A percentile compares a stretch with the other conserved stretches of the same genome.
These are phyloP conservation scores for Cytauxzoon felis DNA, from an alignment of 169 alveolate species.

Conservation along the genomic window DNA sequence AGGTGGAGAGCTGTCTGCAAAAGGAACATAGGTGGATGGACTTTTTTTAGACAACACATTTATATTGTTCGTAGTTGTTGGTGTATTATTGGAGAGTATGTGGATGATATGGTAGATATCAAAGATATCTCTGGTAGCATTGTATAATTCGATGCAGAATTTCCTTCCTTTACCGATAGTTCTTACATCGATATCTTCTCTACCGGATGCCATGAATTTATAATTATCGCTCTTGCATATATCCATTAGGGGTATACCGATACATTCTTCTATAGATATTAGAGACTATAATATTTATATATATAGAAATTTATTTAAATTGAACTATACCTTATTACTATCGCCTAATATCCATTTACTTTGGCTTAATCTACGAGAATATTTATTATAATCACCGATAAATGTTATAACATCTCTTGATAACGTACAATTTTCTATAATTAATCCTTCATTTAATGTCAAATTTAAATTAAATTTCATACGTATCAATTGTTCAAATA, in stretches of 20 bases:
- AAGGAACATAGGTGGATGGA: too few relatives aligned
- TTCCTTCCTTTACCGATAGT: conserved; percentile 80
- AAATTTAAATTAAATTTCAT: conserved; percentile 10
- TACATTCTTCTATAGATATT: conserved; percentile 42
- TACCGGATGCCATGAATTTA: conserved; percentile 59
- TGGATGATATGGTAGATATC: background rate
- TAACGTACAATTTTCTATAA: conserved; percentile 1
- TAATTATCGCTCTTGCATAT: conserved; percentile 8
- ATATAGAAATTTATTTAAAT: too few relatives aligned
- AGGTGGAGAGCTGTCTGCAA: too few relatives aligned
- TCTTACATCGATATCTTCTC: conserved; percentile 81
- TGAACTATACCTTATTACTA: background rate
- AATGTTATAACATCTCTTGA: conserved; percentile 39
- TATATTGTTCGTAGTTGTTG: too few relatives aligned
- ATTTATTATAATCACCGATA: background rate
- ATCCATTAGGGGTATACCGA: conserved; percentile 21
- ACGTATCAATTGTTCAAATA: conserved; percentile 47
- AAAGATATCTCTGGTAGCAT: conserved; percentile 36
- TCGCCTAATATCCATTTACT: background rate
- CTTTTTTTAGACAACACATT: too few relatives aligned
- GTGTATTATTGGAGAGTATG: background rate
- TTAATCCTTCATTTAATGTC: background rate
- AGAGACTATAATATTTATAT: too few relatives aligned
- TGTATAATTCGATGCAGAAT: conserved; percentile 72
- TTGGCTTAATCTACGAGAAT: conserved; percentile 1